phyloP scores from a whole-genome alignment of 768 basidiomycete genomes.

The Boletus eberwhitei region DNA sequence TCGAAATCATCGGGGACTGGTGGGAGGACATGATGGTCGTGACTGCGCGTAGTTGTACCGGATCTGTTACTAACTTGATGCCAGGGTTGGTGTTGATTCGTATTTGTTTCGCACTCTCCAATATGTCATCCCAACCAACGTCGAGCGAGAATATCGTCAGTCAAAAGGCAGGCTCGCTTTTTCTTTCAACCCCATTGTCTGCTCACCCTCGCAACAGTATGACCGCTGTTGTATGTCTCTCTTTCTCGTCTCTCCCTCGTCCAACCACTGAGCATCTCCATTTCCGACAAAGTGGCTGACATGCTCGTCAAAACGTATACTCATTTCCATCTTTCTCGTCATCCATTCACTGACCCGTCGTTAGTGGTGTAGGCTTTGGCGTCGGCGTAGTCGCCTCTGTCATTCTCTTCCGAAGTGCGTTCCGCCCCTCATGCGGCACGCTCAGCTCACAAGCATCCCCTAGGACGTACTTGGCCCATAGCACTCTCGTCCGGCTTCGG shows the following conservation, averaged over 20 bases:
- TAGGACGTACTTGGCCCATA: slow-evolving; percentile 92
- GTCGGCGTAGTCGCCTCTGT: slow-evolving; percentile 87
- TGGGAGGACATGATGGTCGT: slow-evolving; percentile 57
- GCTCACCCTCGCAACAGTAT: slow-evolving; percentile 45
- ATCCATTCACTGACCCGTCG: slow-evolving; percentile 6
- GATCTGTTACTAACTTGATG: background rate
- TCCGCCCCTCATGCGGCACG: background rate
- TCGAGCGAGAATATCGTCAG: slow-evolving; percentile 89
- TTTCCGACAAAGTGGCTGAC: slow-evolving; percentile 56
- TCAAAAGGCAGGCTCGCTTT: slow-evolving; percentile 63
- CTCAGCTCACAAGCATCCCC: slow-evolving; percentile 8
- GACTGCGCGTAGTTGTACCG: background rate
- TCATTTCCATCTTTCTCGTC: slow-evolving; percentile 4
- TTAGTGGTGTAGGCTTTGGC: slow-evolving; percentile 84
- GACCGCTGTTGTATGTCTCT: slow-evolving; percentile 80
- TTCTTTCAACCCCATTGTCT: background rate
- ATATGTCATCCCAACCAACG: slow-evolving; percentile 54
- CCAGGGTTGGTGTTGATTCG: slow-evolving; percentile 6
- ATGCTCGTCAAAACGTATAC: slow-evolving; percentile 81
- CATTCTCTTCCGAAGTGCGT: slow-evolving; percentile 87
- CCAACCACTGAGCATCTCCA: slow-evolving; percentile 1
- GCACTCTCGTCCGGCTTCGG: slow-evolving; percentile 85
- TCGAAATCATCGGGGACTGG: slow-evolving; percentile 86
- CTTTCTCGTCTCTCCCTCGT: slow-evolving; percentile 18
- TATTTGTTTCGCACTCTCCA: slow-evolving; percentile 24